Percentiles rank a stretch among this genome's conserved stretches.
Evolutionary conservation across 1,284 basidiomycete genomes (phyloP).

Genomic region (Malassezia sympodialis): DNA sequence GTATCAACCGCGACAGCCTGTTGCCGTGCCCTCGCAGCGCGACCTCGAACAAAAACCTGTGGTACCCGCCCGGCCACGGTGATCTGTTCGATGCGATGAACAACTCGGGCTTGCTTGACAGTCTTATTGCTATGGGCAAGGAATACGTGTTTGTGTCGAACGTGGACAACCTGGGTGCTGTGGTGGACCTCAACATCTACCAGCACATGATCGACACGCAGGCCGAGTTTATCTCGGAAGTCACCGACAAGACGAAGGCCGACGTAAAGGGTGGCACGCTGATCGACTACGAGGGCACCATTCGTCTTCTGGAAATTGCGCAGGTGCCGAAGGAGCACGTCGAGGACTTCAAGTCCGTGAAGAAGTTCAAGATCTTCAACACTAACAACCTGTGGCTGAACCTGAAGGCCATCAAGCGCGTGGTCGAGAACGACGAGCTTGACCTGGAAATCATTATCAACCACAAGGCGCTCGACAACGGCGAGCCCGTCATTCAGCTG

Average conservation of each 20-base stretch:
- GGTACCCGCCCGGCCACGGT: conserved; percentile 93
- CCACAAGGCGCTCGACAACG: conserved; percentile 58
- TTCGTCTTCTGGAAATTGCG: conserved; percentile 92
- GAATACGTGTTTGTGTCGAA: conserved; percentile 98
- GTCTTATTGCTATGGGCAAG: conserved; percentile 86
- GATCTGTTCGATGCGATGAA: conserved; percentile 85
- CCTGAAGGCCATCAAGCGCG: conserved; percentile 75
- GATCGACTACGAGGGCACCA: conserved; percentile 87
- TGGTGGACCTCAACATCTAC: conserved; percentile 58
- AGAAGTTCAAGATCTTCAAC: conserved; percentile 53
- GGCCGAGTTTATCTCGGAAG: conserved; percentile 52
- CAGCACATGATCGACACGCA: conserved; percentile 55
- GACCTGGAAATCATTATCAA: conserved; percentile 88
- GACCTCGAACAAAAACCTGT: conserved; percentile 84
- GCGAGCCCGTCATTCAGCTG: conserved; percentile 75
- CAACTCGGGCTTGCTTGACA: conserved; percentile 92
- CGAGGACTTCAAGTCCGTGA: conserved; percentile 90
- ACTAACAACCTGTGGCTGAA: conserved; percentile 97
- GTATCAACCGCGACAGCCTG: conserved; percentile 88
- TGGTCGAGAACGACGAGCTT: conserved; percentile 76
- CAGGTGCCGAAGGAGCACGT: conserved; percentile 96
- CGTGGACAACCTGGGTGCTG: conserved; percentile 96
- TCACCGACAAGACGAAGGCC: conserved; percentile 99
- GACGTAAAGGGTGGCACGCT: conserved; percentile 97
- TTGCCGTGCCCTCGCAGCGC: conserved; percentile 78